These are phyloP conservation scores for Botrytis hyacinthi DNA, from an alignment of 2,329 filamentous ascomycete species.

Conservation along the genomic window DNA sequence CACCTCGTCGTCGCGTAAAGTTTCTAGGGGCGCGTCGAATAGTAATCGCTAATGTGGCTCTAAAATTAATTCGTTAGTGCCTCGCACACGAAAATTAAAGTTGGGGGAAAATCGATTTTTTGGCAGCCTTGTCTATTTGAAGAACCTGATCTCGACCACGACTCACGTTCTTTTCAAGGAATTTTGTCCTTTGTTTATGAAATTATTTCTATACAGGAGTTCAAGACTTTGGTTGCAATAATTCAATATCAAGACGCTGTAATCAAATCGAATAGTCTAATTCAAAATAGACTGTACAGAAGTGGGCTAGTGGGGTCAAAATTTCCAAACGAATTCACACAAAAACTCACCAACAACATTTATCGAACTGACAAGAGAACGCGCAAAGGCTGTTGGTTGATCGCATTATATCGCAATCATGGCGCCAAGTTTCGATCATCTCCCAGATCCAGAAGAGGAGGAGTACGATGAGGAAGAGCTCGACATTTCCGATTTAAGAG, in stretches of 20 bases:
- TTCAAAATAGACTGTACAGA: conserved; percentile 14
- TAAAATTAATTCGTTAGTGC: conserved; percentile 18
- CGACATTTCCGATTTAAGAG: conserved; percentile 89
- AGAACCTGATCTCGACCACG: conserved; percentile 10
- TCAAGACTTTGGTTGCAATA: conserved; percentile 5
- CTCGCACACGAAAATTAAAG: conserved; percentile 23
- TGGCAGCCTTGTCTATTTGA: conserved; percentile 13
- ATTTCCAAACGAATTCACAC: conserved; percentile 22
- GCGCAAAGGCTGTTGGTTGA: conserved; percentile 19
- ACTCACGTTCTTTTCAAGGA: conserved; percentile 8
- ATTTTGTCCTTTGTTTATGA: conserved; percentile 3
- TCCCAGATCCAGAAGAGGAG: conserved; percentile 86
- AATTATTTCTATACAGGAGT: neutral
- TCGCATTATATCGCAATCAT: conserved; percentile 54
- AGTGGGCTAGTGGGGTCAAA: conserved; percentile 23
- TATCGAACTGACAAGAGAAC: conserved; percentile 19
- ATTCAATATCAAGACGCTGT: neutral
- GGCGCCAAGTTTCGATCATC: conserved; percentile 89
- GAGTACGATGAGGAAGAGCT: conserved; percentile 90
- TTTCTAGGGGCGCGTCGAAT: conserved; percentile 18
- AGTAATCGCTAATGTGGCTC: conserved; percentile 23
- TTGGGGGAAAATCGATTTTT: conserved; percentile 21
- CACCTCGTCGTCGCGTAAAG: conserved; percentile 23
- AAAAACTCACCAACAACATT: conserved; percentile 19
- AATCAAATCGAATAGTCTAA: conserved; percentile 5